Evolutionary conservation across 164 flowering plant species (phyloP).

Genomic region (Vitis rotundifolia): DNA sequence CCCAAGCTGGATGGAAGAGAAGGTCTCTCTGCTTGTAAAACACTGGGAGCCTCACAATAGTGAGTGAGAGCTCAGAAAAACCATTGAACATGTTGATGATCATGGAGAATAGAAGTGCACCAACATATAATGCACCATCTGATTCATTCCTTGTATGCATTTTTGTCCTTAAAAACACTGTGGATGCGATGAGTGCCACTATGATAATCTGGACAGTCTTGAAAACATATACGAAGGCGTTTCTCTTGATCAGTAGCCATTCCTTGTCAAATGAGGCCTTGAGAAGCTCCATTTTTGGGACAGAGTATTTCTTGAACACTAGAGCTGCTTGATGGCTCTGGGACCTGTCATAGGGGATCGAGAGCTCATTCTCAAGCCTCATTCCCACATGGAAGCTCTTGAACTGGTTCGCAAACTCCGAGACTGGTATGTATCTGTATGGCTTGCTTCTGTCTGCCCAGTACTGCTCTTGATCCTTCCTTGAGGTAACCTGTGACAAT

Average conservation of each 20-base stretch:
- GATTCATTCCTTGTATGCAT: conserved; percentile 54
- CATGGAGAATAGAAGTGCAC: conserved; percentile 70
- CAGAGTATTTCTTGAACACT: conserved; percentile 55
- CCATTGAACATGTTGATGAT: conserved; percentile 89
- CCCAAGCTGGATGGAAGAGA: conserved; percentile 87
- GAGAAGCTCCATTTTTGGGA: conserved; percentile 66
- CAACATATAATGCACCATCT: conserved; percentile 67
- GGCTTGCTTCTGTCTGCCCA: conserved; percentile 73
- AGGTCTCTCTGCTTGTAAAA: conserved; percentile 94
- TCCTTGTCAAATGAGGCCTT: conserved; percentile 77
- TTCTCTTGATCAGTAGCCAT: conserved; percentile 74
- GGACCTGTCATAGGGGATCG: conserved; percentile 59
- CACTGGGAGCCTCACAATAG: conserved; percentile 84
- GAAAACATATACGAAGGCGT: conserved; percentile 81
- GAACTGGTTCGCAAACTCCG: conserved; percentile 70
- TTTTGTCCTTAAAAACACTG: conserved; percentile 64
- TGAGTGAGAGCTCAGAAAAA: conserved; percentile 75
- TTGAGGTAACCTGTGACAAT: conserved; percentile 74
- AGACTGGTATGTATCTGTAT: conserved; percentile 68
- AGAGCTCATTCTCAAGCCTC: conserved; percentile 63
- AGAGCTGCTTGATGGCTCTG: conserved; percentile 77
- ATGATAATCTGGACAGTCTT: conserved; percentile 78
- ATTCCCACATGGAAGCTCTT: conserved; percentile 78
- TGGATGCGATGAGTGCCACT: conserved; percentile 55
- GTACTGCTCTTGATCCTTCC: conserved; percentile 91